These are phyloP conservation scores for Cyberlindnera americana DNA, from an alignment of 805 yeast species.

Conservation along the genomic window DNA sequence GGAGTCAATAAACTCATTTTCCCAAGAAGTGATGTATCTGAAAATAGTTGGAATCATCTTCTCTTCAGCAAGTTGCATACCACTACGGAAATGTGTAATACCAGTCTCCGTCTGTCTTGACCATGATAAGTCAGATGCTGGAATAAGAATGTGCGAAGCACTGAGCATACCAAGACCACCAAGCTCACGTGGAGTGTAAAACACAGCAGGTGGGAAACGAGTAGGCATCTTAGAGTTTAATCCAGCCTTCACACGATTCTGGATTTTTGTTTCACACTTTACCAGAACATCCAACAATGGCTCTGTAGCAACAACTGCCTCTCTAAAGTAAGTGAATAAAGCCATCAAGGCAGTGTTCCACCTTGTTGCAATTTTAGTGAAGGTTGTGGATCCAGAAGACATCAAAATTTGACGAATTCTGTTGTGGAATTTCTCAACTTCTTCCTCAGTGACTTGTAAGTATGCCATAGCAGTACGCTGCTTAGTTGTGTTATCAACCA, in stretches of 20 bases:
- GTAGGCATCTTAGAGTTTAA: slow-evolving; percentile 98
- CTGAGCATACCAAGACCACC: slow-evolving; percentile 98
- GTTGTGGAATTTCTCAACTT: slow-evolving; percentile 74
- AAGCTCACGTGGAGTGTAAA: slow-evolving; percentile 93
- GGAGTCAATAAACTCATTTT: slow-evolving; percentile 89
- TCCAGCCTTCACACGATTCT: slow-evolving; percentile 91
- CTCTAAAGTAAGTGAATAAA: slow-evolving; percentile 85
- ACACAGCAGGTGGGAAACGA: slow-evolving; percentile 97
- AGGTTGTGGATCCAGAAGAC: slow-evolving; percentile 95
- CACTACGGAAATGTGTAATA: slow-evolving; percentile 89
- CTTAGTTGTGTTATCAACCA: slow-evolving; percentile 50
- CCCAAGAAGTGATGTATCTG: slow-evolving; percentile 94
- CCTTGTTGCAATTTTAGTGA: slow-evolving; percentile 87
- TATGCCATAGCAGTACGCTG: slow-evolving; percentile 88
- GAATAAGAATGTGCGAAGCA: slow-evolving; percentile 93
- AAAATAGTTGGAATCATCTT: slow-evolving; percentile 89
- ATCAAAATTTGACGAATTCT: slow-evolving; percentile 84
- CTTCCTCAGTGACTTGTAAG: slow-evolving; percentile 77
- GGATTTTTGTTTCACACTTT: slow-evolving; percentile 88
- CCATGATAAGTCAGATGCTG: slow-evolving; percentile 89
- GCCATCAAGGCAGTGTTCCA: slow-evolving; percentile 94
- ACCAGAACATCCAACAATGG: slow-evolving; percentile 76
- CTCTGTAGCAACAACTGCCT: slow-evolving; percentile 85
- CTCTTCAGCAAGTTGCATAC: slow-evolving; percentile 79
- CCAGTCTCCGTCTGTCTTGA: slow-evolving; percentile 93